Base-by-base conservation (phyloP, 306 rosid species). In the Trifolium fragiferum region DNA sequence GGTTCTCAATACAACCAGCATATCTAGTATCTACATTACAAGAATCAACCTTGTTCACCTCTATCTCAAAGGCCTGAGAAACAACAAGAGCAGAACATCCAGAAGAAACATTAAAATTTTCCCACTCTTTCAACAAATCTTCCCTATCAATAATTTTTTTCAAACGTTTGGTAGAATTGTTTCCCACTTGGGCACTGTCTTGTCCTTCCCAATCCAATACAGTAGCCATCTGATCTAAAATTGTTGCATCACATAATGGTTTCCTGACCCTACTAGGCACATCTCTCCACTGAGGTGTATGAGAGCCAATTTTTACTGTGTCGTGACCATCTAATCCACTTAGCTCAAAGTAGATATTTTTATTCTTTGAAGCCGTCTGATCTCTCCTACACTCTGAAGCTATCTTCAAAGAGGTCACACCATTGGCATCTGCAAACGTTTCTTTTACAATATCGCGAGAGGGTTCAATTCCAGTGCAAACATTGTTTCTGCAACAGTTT, bases 221-320 rank as follows among this genome's bases (percentile, higher is more conserved):
- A 58, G 72, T 60, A 73, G 78, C 80, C 47, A 73, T 67, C 51
- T 46, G 80, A 70, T 76, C 87, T 41, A 69, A 71, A 57, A 72
- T 68, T 27, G 23, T 20, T 40, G 62, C 86, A 40, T 82, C 82
- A 80, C 76, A 74, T 66, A 67, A 78, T 72, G 72, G 83, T 76
- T 84, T 86, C 55, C 75, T 21, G 61, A 70, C 74, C 87, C 84
- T 87, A 69, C 77, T 74, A 2, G 92, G 95, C 59, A 89, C 92
- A 59, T 85, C 95, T 84, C 80, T 82, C 95, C 92, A 87, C 61
- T 82, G 86, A 68, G 86, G 86, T 27, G 82, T 30, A 72, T 71
- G 76, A 73, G 74, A 69, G 40, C 71, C 60, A 18, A 49, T 51
- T 76, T 78, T 82, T 53, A 60, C 60, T 6, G 73, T 33, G 66